Base-by-base conservation (phyloP, 2,329 filamentous ascomycete species). In the Drechslerella stenobrocha region DNA sequence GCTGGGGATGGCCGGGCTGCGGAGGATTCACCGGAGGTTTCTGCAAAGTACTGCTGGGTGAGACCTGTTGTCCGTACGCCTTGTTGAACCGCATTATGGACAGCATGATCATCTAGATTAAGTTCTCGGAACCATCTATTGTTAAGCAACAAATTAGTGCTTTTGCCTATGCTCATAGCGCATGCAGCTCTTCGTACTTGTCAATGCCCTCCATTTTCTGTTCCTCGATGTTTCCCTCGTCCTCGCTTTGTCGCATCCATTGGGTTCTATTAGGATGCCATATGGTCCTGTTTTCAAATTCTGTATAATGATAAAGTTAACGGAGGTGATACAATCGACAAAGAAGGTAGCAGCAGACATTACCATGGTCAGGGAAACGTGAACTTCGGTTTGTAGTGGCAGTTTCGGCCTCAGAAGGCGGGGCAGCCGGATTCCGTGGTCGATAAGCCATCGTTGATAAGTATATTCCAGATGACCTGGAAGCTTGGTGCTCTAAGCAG, bases 21-120 rank as follows among this genome's bases (percentile, higher is more conserved):
- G 11, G 40, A 13, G 7, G 20, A 7, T 9, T 8, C 24, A 11
- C 32, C 1, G 18, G 40, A 15, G n/a, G 13, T 8, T 15, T 66
- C 61, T 8, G 48, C 53, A 28, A 44, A 53, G 23, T 52, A 48
- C 15, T 37, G 47, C 8, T 24, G 20, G 4, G 61, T 66, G 24
- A 66, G 55, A 40, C 32, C 61, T n/a, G 61, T 66, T 4, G 61
- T 66, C 20, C 61, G 61, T 26, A 66, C 28, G 24, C 47, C 52
- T 32, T 58, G 30, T 53, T 44, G 2, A 11, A 66, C 18, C 9
- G 61, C 53, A 22, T 53, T 20, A 8, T 34, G 48, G 11, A 59
- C 47, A 2, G 22, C 42, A 4, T 52, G 5, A 6, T 59, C 51
- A 2, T 50, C 11, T 7, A 42, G 13, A 53, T 53, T 35, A 1